These are phyloP conservation scores for Nemania serpens DNA, from an alignment of 2,329 filamentous ascomycete species.

Conservation along the genomic window DNA sequence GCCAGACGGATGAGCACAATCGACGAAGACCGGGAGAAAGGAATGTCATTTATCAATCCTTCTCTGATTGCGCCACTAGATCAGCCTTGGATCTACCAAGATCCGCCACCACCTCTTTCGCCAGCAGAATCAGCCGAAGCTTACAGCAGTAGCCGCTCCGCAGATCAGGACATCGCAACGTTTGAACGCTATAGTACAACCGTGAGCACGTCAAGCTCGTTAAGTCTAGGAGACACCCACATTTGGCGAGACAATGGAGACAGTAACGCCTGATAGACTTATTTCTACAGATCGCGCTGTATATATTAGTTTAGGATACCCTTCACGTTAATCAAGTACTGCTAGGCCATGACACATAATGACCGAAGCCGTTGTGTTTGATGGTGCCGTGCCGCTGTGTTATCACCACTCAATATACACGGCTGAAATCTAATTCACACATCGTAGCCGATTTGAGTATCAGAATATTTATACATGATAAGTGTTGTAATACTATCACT, in stretches of 20 bases:
- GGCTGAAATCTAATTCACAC: not conserved
- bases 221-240: slow-evolving; percentile 40
- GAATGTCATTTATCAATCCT: slow-evolving; percentile 75
- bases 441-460: not conserved
- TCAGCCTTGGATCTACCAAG: slow-evolving; percentile 70
- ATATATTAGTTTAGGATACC: slow-evolving; percentile 21
- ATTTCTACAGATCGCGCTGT: slow-evolving; percentile 12
- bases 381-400: not conserved
- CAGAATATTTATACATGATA: not conserved
- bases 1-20: slow-evolving; percentile 65
- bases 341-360: not conserved
- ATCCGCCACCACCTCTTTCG: slow-evolving; percentile 51
- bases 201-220: slow-evolving; percentile 39
- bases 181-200: slow-evolving; percentile 20
- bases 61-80: slow-evolving; percentile 72
- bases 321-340: not conserved
- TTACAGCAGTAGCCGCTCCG: slow-evolving; percentile 22
- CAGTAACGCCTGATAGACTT: slow-evolving; percentile 29
- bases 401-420: not conserved
- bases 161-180: slow-evolving; percentile 4
- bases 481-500: not conserved
- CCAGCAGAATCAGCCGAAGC: slow-evolving; percentile 28
- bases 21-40: slow-evolving; percentile 74
- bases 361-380: not conserved
- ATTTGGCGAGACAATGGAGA: slow-evolving; percentile 38